Percentiles rank a stretch among this genome's conserved stretches.
phyloP scores from a whole-genome alignment of 805 yeast genomes.

The Cyberlindnera misumaiensis region DNA sequence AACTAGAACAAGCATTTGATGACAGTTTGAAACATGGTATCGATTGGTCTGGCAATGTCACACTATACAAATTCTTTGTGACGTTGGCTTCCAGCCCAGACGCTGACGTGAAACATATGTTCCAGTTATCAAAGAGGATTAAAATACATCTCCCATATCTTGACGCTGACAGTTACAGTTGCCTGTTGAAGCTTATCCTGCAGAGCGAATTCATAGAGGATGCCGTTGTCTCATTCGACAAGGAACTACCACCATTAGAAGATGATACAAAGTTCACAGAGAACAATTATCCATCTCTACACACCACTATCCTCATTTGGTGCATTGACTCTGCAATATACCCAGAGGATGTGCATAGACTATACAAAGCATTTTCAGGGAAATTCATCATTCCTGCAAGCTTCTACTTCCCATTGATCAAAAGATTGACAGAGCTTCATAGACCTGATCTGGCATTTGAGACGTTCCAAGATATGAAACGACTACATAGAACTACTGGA shows the following conservation, averaged over 20 bases:
- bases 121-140: slow-evolving; percentile 35
- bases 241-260: slow-evolving; percentile 32
- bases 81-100: slow-evolving; percentile 22
- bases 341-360: slow-evolving; percentile 43
- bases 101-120: slow-evolving; percentile 21
- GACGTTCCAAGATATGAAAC: slow-evolving; percentile 55
- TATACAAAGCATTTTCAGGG: slow-evolving; percentile 50
- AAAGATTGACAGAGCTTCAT: slow-evolving; percentile 43
- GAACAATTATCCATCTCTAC: slow-evolving; percentile 29
- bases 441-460: slow-evolving; percentile 57
- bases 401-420: slow-evolving; percentile 50
- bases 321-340: slow-evolving; percentile 31
- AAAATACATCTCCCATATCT: slow-evolving; percentile 32
- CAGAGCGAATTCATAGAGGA: slow-evolving; percentile 31
- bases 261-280: slow-evolving; percentile 12
- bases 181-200: slow-evolving; percentile 32
- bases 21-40: slow-evolving; percentile 32
- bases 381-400: slow-evolving; percentile 53
- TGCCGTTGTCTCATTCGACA: slow-evolving; percentile 33
- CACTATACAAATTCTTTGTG: slow-evolving; percentile 24
- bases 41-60: slow-evolving; percentile 31
- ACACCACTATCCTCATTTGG: slow-evolving; percentile 37
- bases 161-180: slow-evolving; percentile 31
- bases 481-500: slow-evolving; percentile 46
- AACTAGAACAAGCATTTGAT: slow-evolving; percentile 26